phyloP scores from a whole-genome alignment of 768 basidiomycete genomes.

The Auricularia cornea region DNA sequence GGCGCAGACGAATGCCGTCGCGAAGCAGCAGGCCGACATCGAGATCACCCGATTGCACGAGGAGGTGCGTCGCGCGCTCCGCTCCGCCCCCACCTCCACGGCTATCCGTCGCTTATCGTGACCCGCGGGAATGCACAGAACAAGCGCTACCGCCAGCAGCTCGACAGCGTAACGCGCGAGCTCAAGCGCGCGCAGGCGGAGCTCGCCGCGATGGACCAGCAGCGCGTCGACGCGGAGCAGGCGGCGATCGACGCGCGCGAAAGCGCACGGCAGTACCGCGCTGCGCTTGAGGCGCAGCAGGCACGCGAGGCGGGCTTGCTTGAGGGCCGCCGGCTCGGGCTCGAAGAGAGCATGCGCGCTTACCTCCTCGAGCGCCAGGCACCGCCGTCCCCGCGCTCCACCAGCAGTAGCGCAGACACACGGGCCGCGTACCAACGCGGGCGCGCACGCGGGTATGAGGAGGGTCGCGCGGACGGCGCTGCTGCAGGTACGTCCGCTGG shows the following conservation, averaged over 20 bases:
- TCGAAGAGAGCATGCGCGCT: slow-evolving; percentile 26
- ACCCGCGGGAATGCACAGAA: slow-evolving; percentile 7
- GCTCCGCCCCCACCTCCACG: not conserved
- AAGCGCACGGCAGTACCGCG: slow-evolving; percentile 34
- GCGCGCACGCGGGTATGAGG: slow-evolving; percentile 18
- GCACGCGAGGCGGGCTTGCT: slow-evolving; percentile 35
- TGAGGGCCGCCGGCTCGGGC: slow-evolving; percentile 32
- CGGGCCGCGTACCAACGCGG: slow-evolving; percentile 13
- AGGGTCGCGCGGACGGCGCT: slow-evolving; percentile 39
- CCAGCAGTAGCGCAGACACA: not conserved
- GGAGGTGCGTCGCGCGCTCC: too few relatives aligned
- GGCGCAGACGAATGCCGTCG: slow-evolving; percentile 33
- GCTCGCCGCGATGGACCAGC: slow-evolving; percentile 27
- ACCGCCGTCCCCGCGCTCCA: slow-evolving; percentile 26
- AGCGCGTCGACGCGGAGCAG: slow-evolving; percentile 36
- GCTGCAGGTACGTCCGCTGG: slow-evolving; percentile 20
- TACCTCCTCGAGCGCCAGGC: slow-evolving; percentile 1
- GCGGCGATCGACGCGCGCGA: slow-evolving; percentile 36
- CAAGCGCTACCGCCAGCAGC: slow-evolving; percentile 37
- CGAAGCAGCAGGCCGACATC: slow-evolving; percentile 31
- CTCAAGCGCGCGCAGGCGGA: slow-evolving; percentile 23
- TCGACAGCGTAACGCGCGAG: slow-evolving; percentile 41
- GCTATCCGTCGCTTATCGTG: not conserved
- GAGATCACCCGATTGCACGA: slow-evolving; percentile 31
- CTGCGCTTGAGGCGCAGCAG: slow-evolving; percentile 37